phyloP scores from a whole-genome alignment of 208 protist genomes.

The Leishmania arabica region DNA sequence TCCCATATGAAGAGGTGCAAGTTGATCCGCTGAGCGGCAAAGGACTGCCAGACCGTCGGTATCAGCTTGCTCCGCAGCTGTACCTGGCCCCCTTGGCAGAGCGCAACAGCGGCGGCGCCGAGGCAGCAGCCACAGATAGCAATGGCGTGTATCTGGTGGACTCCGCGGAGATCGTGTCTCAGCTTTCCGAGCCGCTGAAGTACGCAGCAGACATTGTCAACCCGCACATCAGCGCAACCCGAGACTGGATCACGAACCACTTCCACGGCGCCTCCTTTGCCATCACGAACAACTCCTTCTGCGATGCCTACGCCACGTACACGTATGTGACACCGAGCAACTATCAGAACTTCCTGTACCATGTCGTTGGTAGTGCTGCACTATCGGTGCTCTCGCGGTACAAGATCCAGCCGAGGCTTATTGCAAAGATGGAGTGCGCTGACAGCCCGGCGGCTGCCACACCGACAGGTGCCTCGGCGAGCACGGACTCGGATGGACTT shows the following conservation, averaged over 20 bases:
- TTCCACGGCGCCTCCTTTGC: conserved; percentile 79
- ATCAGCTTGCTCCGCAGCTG: conserved; percentile 78
- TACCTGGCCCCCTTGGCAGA: conserved; percentile 35
- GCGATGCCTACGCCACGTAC: conserved; percentile 64
- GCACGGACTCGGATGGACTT: conserved; percentile 12
- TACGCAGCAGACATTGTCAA: conserved; percentile 57
- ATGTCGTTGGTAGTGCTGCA: conserved; percentile 48
- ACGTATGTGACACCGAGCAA: conserved; percentile 45
- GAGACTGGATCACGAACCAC: conserved; percentile 70
- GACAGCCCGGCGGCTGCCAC: conserved; percentile 1
- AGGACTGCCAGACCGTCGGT: conserved; percentile 65
- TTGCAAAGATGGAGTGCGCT: conserved; percentile 27
- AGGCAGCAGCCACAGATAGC: not conserved
- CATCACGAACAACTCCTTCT: conserved; percentile 60
- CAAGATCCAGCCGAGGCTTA: conserved; percentile 52
- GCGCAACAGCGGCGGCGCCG: conserved; percentile 1
- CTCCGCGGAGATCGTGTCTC: conserved; percentile 53
- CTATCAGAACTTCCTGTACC: conserved; percentile 73
- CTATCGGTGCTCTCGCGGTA: conserved; percentile 56
- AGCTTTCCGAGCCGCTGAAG: conserved; percentile 52
- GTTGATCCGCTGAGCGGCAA: conserved; percentile 73
- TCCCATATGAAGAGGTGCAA: conserved; percentile 67
- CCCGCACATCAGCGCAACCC: conserved; percentile 43
- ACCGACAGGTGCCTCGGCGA: not conserved
- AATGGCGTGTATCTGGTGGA: conserved; percentile 60